Evolutionary conservation across 345 rosid species (phyloP).

Genomic region (Salix koriyanagi): DNA sequence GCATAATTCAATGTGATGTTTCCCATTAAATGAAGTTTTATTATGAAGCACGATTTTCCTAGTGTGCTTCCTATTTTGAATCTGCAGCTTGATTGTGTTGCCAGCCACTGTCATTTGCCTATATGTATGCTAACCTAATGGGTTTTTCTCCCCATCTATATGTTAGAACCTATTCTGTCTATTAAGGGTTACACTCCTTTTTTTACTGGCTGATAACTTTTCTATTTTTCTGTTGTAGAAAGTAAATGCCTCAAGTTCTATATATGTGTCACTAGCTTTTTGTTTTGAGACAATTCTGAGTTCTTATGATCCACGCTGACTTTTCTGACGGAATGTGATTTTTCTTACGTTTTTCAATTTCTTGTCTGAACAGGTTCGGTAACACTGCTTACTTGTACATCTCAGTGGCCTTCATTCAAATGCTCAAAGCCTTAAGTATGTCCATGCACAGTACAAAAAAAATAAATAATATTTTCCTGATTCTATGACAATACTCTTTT

Average conservation of each 20-base stretch:
- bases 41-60: background rate
- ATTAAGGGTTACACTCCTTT: background rate
- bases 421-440: conserved; percentile 98
- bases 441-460: conserved; percentile 13
- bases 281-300: background rate
- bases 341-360: background rate
- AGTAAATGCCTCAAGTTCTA: background rate
- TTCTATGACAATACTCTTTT: conserved; percentile 3
- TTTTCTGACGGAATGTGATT: background rate
- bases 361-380: conserved; percentile 66
- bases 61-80: no score
- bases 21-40: background rate
- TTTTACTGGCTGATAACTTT: background rate
- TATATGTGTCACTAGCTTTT: background rate
- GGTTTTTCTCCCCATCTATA: background rate
- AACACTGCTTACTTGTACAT: conserved; percentile 91
- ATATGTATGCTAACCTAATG: background rate
- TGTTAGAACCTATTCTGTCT: background rate
- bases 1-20: background rate
- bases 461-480: background rate
- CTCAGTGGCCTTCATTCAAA: conserved; percentile 96
- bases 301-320: background rate
- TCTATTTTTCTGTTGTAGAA: background rate
- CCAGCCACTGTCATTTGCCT: background rate
- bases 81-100: background rate